Conservation (phyloP, 1,284 basidiomycete species). For the Neonothopanus nambi region DNA sequence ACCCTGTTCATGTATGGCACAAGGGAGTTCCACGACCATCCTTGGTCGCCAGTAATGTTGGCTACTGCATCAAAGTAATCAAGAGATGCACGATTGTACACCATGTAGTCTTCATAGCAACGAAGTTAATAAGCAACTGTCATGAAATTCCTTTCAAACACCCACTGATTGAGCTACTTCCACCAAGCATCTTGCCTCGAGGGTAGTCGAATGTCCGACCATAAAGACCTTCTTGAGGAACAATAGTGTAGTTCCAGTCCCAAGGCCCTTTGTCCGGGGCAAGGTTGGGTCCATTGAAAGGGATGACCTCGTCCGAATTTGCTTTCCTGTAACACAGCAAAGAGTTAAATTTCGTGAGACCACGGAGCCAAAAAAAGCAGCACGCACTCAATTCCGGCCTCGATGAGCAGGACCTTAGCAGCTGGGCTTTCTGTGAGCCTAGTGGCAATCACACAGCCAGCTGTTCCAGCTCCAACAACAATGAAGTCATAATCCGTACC, state of each 20-base stretch:
- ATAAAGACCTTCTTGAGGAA: neutral
- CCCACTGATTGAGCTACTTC: conserved; percentile 11
- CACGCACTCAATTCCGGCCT: neutral
- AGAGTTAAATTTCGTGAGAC: neutral
- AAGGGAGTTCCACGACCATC: conserved; percentile 43
- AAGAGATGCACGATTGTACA: conserved; percentile 29
- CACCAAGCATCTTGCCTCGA: conserved; percentile 10
- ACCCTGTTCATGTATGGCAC: conserved; percentile 37
- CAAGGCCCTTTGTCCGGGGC: neutral
- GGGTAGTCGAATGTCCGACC: neutral
- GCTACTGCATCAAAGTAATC: conserved; percentile 25
- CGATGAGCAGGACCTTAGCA: neutral
- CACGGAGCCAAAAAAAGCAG: neutral
- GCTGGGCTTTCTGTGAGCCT: neutral
- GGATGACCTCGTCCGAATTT: too few species aligned
- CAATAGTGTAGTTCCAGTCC: neutral
- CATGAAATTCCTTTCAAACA: neutral
- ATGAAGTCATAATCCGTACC: neutral
- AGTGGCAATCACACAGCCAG: neutral
- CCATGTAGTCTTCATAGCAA: conserved; percentile 24
- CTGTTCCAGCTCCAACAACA: conserved; percentile 3
- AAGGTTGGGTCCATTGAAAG: too few species aligned
- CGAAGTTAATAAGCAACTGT: neutral
- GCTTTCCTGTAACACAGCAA: neutral
- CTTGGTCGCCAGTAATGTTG: conserved; percentile 33